A percentile compares a stretch with the other conserved stretches of the same genome.
Conservation (phyloP, 2,329 filamentous ascomycete species). For the Xylariaceae sp. region DNA sequence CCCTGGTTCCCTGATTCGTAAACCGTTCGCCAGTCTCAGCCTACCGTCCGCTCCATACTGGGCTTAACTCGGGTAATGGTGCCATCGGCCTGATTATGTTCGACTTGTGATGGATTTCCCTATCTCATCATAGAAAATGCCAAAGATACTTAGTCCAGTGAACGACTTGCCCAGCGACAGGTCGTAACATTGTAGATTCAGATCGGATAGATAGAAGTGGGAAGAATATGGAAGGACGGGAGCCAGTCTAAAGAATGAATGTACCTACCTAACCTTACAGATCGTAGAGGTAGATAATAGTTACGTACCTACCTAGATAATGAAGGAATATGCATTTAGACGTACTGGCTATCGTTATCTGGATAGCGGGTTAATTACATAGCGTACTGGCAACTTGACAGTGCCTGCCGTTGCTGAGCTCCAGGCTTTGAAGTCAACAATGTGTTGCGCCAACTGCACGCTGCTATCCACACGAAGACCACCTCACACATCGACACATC, state of each 20-base stretch:
- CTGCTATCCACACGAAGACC: background rate
- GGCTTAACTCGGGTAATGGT: constrained; percentile 15
- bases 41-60: constrained; percentile 14
- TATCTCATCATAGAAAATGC: constrained; percentile 35
- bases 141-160: constrained; percentile 36
- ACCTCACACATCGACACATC: background rate
- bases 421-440: constrained; percentile 8
- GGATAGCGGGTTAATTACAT: background rate
- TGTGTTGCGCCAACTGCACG: constrained; percentile 1
- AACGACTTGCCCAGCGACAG: constrained; percentile 32
- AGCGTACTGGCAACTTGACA: background rate
- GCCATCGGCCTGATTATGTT: constrained; percentile 13
- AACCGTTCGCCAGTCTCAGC: constrained; percentile 9
- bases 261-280: background rate
- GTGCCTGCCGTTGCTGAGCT: background rate
- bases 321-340: background rate
- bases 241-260: too few relatives aligned
- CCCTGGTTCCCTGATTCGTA: background rate
- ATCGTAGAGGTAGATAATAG: background rate
- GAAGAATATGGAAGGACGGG: background rate
- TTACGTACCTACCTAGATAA: background rate
- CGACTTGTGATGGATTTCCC: constrained; percentile 4
- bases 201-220: constrained; percentile 34
- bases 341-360: too few relatives aligned
- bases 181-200: constrained; percentile 37